Conservation (phyloP, 202 grass and related monocot genomes). For the Zizania palustris region DNA sequence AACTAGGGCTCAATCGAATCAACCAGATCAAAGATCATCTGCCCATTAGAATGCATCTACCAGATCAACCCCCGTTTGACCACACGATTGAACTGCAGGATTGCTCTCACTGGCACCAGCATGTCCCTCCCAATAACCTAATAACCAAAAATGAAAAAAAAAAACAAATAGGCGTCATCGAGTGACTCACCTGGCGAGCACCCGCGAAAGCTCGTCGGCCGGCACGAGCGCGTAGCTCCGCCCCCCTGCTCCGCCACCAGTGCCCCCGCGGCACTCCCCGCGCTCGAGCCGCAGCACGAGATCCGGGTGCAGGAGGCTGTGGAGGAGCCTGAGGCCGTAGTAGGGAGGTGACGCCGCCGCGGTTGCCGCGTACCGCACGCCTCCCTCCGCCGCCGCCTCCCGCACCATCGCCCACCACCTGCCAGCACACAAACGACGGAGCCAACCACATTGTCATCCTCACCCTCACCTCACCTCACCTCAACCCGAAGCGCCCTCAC, state of each 20-base stretch:
- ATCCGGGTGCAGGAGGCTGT: constrained; percentile 88
- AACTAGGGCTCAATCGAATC: constrained; percentile 8
- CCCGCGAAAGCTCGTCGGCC: constrained; percentile 61
- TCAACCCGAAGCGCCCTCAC: too few species aligned
- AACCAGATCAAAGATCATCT: background rate
- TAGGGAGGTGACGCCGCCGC: constrained; percentile 60
- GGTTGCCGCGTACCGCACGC: constrained; percentile 71
- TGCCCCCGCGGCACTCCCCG: constrained; percentile 42
- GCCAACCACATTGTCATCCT: constrained; percentile 33
- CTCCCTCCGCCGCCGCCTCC: constrained; percentile 57
- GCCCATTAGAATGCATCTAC: background rate
- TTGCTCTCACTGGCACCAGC: background rate
- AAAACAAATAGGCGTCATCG: background rate
- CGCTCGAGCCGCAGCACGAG: constrained; percentile 84
- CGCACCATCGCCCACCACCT: constrained; percentile 92
- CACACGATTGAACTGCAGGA: background rate
- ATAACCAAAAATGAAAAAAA: background rate
- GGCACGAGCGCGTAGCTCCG: constrained; percentile 83
- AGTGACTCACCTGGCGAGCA: constrained; percentile 60
- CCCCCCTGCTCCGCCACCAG: constrained; percentile 12
- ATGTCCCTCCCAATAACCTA: background rate
- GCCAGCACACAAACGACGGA: background rate
- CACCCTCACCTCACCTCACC: too few species aligned
- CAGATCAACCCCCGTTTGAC: background rate
- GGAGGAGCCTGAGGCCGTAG: constrained; percentile 87